phyloP scores from a whole-genome alignment of 176 grass and related monocot genomes.

The bread wheat (Triticum aestivum) region DNA sequence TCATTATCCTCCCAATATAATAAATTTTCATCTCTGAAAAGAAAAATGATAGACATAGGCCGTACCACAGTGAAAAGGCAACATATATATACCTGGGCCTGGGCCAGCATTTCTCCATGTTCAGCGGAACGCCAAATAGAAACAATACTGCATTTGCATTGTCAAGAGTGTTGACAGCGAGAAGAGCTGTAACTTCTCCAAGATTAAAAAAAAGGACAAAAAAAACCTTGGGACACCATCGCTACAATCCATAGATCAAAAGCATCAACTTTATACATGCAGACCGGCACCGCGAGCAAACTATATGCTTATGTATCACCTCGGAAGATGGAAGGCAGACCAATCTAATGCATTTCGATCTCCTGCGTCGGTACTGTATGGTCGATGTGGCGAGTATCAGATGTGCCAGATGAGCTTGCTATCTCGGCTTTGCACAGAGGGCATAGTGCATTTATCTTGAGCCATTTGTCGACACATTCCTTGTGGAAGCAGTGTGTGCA shows the following conservation, averaged over 20 bases:
- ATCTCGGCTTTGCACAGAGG: conserved; percentile 94
- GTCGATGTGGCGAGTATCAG: conserved; percentile 28
- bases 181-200: conserved; percentile 38
- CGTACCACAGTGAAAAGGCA: not conserved
- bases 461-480: conserved; percentile 99
- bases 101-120: too few relatives aligned
- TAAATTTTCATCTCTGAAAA: too few relatives aligned
- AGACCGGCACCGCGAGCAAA: not conserved
- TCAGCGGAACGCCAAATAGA: not conserved
- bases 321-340: not conserved
- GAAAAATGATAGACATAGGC: not conserved
- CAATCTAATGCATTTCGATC: conserved; percentile 37
- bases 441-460: conserved; percentile 90
- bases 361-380: conserved; percentile 34
- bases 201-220: not conserved
- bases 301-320: conserved; percentile 12
- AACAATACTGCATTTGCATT: conserved; percentile 32
- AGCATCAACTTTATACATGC: conserved; percentile 37
- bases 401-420: conserved; percentile 35
- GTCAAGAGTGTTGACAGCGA: conserved; percentile 29
- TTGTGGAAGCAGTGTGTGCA: conserved; percentile 87
- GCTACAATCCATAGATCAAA: conserved; percentile 39
- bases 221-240: not conserved
- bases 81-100: too few relatives aligned
- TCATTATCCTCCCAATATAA: too few relatives aligned